Evolutionary conservation across 2,329 filamentous ascomycete genomes (phyloP), one percentile per base, ranked within the genome.

Genomic region (Sporothrix brunneoviolacea): DNA sequence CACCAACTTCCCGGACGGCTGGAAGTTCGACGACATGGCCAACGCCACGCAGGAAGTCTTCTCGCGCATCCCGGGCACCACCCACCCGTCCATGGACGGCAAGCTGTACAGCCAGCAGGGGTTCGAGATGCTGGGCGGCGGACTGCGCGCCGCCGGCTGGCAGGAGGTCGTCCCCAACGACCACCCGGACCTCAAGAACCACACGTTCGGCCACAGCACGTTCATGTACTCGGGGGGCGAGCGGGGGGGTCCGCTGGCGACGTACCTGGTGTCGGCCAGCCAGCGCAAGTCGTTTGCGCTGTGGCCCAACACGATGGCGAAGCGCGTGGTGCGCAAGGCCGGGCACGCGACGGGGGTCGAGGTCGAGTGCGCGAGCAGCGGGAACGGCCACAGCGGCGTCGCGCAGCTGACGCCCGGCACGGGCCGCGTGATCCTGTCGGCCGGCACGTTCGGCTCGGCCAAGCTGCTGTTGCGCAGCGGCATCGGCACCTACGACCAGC

Each of bases 1-100:
- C 62, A 74, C 77, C 62, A 84, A 85, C 63, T 90, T 86, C 69
- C 86, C 86, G 1, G 56, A 68, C 2, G 85, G 84, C 27, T 90
- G 86, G 86, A 82, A 84, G 64, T 73, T 79, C 16, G 62, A 68
- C 7, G 83, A 88, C 57, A 76, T 88, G 62, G 68, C 69, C 53
- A 62, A 68, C 21, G 78, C 84, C 2, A 78, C 82, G 6, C 66
- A 76, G 24, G 75, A 79, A 37, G 79, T 84, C 7, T 89, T 88
- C 62, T 68, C 71, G 33, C 76, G 83, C n/a, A 88, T 88, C 54
- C 83, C 83, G 0, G 84, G 84, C 28, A 88, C 83, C 0, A 78
- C 77, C 40, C 69, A 70, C 40, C 84, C 86, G 1, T 88, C 83
- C 0, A 69, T 71, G 58, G 84, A 90, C 59, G 80, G 80, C 42